These are phyloP conservation scores for Vitis riparia DNA, from an alignment of 164 flowering plant genomes.

Conservation along the genomic window DNA sequence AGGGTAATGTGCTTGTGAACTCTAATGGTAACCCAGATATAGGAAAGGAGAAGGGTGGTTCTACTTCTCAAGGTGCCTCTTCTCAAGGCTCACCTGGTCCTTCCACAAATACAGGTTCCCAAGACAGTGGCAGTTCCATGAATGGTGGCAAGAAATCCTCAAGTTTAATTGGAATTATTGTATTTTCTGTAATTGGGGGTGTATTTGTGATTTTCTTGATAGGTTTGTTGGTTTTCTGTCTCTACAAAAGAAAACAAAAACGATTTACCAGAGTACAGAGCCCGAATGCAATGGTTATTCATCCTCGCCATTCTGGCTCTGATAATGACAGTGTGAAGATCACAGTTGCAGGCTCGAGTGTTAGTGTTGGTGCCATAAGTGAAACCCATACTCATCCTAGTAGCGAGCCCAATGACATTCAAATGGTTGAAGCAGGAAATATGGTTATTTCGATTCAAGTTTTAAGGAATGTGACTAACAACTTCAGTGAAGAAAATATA, in stretches of 20 bases:
- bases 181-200: slow-evolving; percentile 43
- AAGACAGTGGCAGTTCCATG: slow-evolving; percentile 5
- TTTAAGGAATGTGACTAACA: slow-evolving; percentile 57
- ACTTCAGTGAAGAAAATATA: slow-evolving; percentile 62
- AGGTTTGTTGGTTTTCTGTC: slow-evolving; percentile 40
- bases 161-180: slow-evolving; percentile 29
- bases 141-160: slow-evolving; percentile 33
- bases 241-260: slow-evolving; percentile 51
- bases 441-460: slow-evolving; percentile 82
- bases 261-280: slow-evolving; percentile 54
- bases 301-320: slow-evolving; percentile 71
- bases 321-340: slow-evolving; percentile 70
- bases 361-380: slow-evolving; percentile 51
- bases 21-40: slow-evolving; percentile 49
- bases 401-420: slow-evolving; percentile 48
- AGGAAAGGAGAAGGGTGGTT: slow-evolving; percentile 40
- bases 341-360: slow-evolving; percentile 70
- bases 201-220: slow-evolving; percentile 35
- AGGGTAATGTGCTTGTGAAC: slow-evolving; percentile 36
- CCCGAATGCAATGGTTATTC: slow-evolving; percentile 65
- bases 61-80: slow-evolving; percentile 19
- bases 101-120: slow-evolving; percentile 4
- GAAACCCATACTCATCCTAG: slow-evolving; percentile 42
- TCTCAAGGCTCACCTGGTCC: slow-evolving; percentile 15
- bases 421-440: slow-evolving; percentile 75